Evolutionary conservation across 2,329 filamentous ascomycete species (phyloP), one percentile per base, ranked within the genome.

Genomic region (Pseudogymnoascus sp.): DNA sequence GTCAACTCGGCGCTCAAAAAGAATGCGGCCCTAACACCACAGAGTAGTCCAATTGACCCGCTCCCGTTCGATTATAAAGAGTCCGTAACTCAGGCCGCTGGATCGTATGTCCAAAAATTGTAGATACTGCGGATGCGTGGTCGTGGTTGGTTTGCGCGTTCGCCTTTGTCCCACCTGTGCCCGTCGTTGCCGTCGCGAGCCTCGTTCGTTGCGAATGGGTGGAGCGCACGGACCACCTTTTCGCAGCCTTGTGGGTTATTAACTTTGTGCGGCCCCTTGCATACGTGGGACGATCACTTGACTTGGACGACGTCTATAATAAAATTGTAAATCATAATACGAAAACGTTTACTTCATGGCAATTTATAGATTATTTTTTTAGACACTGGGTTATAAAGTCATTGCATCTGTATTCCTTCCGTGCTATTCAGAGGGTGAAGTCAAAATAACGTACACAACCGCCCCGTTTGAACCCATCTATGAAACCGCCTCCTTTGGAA

Each of bases 191-290:
- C 14, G 25, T 30, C 25, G 43, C 14, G 43, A 50, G 43, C 43
- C 43, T 50, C 43, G 43, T 50, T 50, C 43, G 43, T 50, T n/a
- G 43, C 22, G 16, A 50, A 30, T 50, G 43, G 43, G 43, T 50
- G 25, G 43, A 4, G 43, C 25, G 43, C 43, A 50, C 43, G 43
- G 43, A 50, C 43, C 43, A 50, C 43, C 43, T 30, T 50, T 50
- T 50, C 25, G 43, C 43, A 50, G 43, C 25, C 43, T 50, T 50
- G 41, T 50, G 43, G 43, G 43, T 50, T 50, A 25, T 9, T 11
- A 9, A 12, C 9, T 12, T 25, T 5, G 22, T 30, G 25, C 22
- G 25, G 43, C 43, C 43, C 43, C 43, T 50, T 50, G 43, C 43
- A 50, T 1, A 22, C 30, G 43, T 50, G 43, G 43, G 43, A 50